Percentiles rank a stretch among this genome's conserved stretches.
phyloP scores from a whole-genome alignment of 768 basidiomycete genomes.

The Termitomyces sp. region DNA sequence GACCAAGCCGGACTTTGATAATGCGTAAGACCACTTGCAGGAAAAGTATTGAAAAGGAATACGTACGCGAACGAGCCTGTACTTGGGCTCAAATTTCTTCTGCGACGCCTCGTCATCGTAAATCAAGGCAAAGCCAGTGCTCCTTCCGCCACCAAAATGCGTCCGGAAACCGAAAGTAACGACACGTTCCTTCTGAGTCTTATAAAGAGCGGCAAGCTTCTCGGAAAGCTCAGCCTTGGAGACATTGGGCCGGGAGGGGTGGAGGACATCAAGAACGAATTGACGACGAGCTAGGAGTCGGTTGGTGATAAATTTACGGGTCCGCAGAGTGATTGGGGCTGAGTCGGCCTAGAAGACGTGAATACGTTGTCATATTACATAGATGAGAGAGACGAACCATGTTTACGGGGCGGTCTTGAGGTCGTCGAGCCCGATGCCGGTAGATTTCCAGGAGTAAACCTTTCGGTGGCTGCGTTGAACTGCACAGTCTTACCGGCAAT shows the following conservation, averaged over 20 bases:
- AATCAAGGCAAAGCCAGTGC: constrained; percentile 95
- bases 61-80: constrained; percentile 92
- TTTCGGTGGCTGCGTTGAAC: constrained; percentile 37
- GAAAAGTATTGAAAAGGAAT: not conserved
- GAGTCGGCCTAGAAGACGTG: constrained; percentile 59
- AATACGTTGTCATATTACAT: constrained; percentile 11
- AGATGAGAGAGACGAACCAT: constrained; percentile 17
- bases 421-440: constrained; percentile 39
- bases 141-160: constrained; percentile 96
- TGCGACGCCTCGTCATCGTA: constrained; percentile 95
- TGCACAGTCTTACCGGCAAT: constrained; percentile 42
- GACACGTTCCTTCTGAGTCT: constrained; percentile 86
- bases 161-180: constrained; percentile 94
- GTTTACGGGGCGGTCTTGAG: constrained; percentile 31
- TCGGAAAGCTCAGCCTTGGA: constrained; percentile 89
- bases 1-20: constrained; percentile 57
- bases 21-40: not conserved
- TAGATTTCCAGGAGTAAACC: constrained; percentile 19
- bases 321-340: constrained; percentile 90
- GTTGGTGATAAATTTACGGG: constrained; percentile 99
- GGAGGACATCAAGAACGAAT: constrained; percentile 92
- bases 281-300: constrained; percentile 94
- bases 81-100: constrained; percentile 96
- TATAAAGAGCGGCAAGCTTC: constrained; percentile 91
- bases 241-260: constrained; percentile 94